Conservation (phyloP, 2,329 filamentous ascomycete genomes). For the Diaporthe vexans region DNA sequence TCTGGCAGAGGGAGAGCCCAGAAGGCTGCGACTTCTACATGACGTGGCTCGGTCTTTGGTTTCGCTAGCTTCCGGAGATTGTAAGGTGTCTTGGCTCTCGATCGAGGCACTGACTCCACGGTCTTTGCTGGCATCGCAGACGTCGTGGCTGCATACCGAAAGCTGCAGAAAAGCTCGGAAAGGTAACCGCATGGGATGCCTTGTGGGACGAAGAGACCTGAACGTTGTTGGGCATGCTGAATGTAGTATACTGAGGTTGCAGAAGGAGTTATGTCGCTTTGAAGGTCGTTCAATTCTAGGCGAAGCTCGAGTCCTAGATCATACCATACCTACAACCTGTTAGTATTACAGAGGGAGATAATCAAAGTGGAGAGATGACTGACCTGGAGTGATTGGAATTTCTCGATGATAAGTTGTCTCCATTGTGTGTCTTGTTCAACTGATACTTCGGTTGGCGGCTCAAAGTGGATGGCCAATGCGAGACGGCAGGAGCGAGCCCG, state of each 20-base stretch:
- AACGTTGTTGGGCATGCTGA: conserved; percentile 20
- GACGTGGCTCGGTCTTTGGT: neutral
- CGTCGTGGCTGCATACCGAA: neutral
- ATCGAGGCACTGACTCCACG: neutral
- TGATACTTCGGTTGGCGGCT: neutral
- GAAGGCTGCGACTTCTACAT: neutral
- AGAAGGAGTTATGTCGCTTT: neutral
- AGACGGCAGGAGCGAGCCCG: conserved; percentile 37
- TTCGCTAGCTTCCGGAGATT: neutral
- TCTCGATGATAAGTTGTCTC: neutral
- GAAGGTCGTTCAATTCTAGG: conserved; percentile 25
- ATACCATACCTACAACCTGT: conserved; percentile 33
- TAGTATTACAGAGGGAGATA: neutral
- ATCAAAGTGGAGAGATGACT: neutral
- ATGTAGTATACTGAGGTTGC: conserved; percentile 34
- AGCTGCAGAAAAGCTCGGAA: conserved; percentile 29
- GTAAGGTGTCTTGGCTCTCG: neutral
- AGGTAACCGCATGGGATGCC: conserved; percentile 30
- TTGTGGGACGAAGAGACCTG: conserved; percentile 25
- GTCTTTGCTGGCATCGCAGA: neutral
- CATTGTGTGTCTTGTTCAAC: neutral
- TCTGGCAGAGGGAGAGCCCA: conserved; percentile 1
- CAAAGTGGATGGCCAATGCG: conserved; percentile 20
- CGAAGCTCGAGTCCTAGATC: conserved; percentile 35
- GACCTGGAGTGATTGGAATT: conserved; percentile 29